Percentiles rank a stretch among this genome's conserved stretches.
phyloP scores from a whole-genome alignment of 2,329 filamentous ascomycete species.

The Penicillium sp. region DNA sequence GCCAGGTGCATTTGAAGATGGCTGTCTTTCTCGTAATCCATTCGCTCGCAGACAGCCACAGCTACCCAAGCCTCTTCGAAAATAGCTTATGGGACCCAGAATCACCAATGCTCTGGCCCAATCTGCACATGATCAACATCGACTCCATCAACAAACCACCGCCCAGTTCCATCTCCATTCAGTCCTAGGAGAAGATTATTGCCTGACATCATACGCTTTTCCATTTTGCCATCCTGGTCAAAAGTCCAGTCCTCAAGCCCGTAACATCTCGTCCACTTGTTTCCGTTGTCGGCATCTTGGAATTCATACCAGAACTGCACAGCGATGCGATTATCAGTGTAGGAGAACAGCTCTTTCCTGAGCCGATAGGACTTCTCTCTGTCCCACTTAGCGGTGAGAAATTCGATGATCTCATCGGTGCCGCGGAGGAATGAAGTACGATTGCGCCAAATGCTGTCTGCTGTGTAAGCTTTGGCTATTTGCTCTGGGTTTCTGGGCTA shows the following conservation, averaged over 20 bases:
- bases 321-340: background rate
- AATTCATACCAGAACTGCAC: conserved; percentile 1
- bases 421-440: background rate
- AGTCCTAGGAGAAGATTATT: background rate
- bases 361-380: background rate
- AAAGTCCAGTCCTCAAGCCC: background rate
- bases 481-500: background rate
- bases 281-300: background rate
- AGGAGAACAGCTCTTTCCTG: background rate
- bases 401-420: background rate
- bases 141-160: conserved; percentile 48
- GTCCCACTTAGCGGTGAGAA: background rate
- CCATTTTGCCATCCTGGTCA: background rate
- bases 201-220: background rate
- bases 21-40: background rate
- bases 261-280: background rate
- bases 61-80: too few relatives aligned
- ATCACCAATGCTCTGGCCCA: conserved; percentile 39
- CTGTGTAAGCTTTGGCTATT: background rate
- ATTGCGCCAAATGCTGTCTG: background rate
- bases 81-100: background rate
- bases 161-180: conserved; percentile 22
- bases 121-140: conserved; percentile 44
- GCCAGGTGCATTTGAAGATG: too few relatives aligned
- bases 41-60: too few relatives aligned